Percentiles rank a stretch among this genome's conserved stretches.
These are phyloP conservation scores for Henningerozyma blattae DNA, from an alignment of 805 yeast genomes.

Conservation along the genomic window DNA sequence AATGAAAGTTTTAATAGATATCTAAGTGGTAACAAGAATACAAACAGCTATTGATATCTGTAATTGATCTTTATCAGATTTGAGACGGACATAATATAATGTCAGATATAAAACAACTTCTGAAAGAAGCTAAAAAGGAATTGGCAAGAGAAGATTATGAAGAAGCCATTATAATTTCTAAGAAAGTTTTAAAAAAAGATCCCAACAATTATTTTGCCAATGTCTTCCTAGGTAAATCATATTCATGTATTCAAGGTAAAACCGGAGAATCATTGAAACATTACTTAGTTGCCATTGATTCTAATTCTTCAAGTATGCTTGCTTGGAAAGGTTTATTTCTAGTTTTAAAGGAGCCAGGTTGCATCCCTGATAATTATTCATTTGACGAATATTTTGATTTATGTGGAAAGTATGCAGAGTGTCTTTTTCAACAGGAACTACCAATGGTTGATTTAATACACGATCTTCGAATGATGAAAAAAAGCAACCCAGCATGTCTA, in stretches of 20 bases:
- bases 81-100: too few species aligned
- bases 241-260: conserved; percentile 25
- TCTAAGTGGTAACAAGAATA: too few species aligned
- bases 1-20: too few species aligned
- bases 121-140: conserved; percentile 41
- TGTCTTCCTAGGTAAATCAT: conserved; percentile 62
- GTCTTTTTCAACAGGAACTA: conserved; percentile 31
- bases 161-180: conserved; percentile 43
- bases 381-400: conserved; percentile 33
- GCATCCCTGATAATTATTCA: conserved; percentile 25
- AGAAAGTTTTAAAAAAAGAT: conserved; percentile 46
- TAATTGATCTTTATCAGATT: too few species aligned
- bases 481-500: conserved; percentile 26
- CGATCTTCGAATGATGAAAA: conserved; percentile 36
- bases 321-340: conserved; percentile 79
- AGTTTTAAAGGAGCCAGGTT: conserved; percentile 18
- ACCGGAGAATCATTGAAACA: conserved; percentile 13
- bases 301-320: conserved; percentile 38
- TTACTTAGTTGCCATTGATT: conserved; percentile 37
- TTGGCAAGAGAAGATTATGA: conserved; percentile 48
- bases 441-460: conserved; percentile 37
- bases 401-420: conserved; percentile 32
- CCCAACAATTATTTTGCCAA: conserved; percentile 50
- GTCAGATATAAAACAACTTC: conserved; percentile 24
- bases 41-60: too few species aligned